Conservation (phyloP, 2,329 filamentous ascomycete genomes). For the Neopestalotiopsis sp. region DNA sequence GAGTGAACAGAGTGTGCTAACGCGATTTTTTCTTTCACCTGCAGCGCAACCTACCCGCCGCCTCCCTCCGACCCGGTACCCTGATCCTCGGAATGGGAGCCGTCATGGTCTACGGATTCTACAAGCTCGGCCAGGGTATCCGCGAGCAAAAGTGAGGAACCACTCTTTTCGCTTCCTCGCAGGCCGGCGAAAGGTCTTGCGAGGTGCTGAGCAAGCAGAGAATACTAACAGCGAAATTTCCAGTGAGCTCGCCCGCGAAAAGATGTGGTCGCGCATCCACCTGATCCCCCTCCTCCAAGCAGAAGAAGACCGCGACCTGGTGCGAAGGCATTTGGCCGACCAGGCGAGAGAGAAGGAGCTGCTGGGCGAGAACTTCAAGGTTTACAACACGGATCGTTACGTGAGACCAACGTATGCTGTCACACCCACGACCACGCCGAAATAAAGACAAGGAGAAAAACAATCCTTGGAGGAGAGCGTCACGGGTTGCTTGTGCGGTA, state of each 20-base stretch:
- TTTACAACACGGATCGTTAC: constrained; percentile 88
- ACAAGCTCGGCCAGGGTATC: constrained; percentile 80
- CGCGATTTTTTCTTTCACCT: neutral
- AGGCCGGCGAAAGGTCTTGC: too few relatives aligned
- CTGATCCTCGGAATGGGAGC: constrained; percentile 78
- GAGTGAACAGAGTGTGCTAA: neutral
- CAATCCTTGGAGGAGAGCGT: too few relatives aligned
- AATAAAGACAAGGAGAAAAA: neutral
- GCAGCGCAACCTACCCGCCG: constrained; percentile 89
- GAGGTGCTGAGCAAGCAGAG: too few relatives aligned
- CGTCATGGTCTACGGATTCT: constrained; percentile 91
- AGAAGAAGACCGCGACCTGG: constrained; percentile 95
- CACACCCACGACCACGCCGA: constrained; percentile 62
- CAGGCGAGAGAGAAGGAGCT: constrained; percentile 90
- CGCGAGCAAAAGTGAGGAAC: constrained; percentile 85
- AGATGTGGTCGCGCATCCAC: constrained; percentile 97
- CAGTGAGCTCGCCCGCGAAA: constrained; percentile 93
- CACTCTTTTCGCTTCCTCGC: neutral
- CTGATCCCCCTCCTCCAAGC: constrained; percentile 93
- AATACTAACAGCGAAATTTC: neutral
- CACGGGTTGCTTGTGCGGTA: too few relatives aligned
- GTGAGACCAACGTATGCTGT: constrained; percentile 81
- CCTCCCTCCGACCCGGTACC: constrained; percentile 83
- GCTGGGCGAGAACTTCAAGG: constrained; percentile 79
- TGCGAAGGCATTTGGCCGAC: constrained; percentile 84